These are phyloP conservation scores for Crithidia brevicula DNA, from an alignment of 208 protist species.

Conservation along the genomic window DNA sequence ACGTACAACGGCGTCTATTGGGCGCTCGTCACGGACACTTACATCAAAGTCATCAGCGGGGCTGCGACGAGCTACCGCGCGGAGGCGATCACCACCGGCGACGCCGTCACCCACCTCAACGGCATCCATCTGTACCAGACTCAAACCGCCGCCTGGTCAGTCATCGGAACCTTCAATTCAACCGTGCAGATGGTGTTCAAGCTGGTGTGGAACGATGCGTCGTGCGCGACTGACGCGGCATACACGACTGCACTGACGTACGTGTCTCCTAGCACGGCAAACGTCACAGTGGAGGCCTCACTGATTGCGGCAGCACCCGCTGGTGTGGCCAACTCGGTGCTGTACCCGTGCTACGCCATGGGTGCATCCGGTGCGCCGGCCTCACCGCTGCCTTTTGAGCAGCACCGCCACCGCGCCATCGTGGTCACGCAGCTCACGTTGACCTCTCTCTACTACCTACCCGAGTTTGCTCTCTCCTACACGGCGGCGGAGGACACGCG, in stretches of 20 bases:
- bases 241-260: constrained; percentile 42
- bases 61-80: constrained; percentile 22
- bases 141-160: constrained; percentile 47
- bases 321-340: neutral
- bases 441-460: constrained; percentile 64
- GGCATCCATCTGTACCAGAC: constrained; percentile 60
- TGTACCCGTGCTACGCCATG: constrained; percentile 45
- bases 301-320: constrained; percentile 40
- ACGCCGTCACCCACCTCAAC: constrained; percentile 29
- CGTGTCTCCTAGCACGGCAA: constrained; percentile 44
- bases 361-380: constrained; percentile 2
- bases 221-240: constrained; percentile 37
- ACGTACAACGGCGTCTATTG: constrained; percentile 32
- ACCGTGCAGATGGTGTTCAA: constrained; percentile 33
- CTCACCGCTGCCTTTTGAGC: constrained; percentile 51
- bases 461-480: constrained; percentile 46
- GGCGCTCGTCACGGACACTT: constrained; percentile 29
- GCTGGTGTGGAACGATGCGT: constrained; percentile 67
- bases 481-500: constrained; percentile 33
- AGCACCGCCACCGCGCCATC: constrained; percentile 39
- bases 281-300: constrained; percentile 44
- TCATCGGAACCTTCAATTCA: constrained; percentile 54
- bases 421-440: constrained; percentile 45
- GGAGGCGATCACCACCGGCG: constrained; percentile 48
- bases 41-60: constrained; percentile 36